A percentile compares a stretch with the other conserved stretches of the same genome.
Conservation (phyloP, 495 filamentous ascomycete genomes). For the Glonium stellatum region DNA sequence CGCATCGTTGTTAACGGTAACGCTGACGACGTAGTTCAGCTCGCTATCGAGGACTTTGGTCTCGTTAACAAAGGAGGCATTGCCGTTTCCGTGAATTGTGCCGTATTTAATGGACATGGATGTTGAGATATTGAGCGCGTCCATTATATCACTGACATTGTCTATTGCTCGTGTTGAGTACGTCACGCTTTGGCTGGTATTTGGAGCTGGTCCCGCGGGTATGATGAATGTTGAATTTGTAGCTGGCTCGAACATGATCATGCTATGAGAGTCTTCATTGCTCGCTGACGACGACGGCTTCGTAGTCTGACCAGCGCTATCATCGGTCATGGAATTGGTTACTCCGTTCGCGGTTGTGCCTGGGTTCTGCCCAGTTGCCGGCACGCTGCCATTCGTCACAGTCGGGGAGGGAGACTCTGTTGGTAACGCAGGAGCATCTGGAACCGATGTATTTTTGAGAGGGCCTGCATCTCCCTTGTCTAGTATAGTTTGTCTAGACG, state of each 20-base stretch:
- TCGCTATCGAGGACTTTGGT: slow-evolving; percentile 36
- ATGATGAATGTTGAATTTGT: slow-evolving; percentile 21
- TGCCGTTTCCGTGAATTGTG: slow-evolving; percentile 35
- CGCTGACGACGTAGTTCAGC: slow-evolving; percentile 36
- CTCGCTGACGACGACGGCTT: neutral
- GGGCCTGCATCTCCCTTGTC: neutral
- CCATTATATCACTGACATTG: slow-evolving; percentile 35
- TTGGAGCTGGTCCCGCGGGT: slow-evolving; percentile 13
- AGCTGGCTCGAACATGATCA: slow-evolving; percentile 9
- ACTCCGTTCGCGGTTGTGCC: neutral
- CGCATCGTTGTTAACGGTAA: slow-evolving; percentile 37
- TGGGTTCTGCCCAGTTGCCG: neutral
- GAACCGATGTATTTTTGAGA: neutral
- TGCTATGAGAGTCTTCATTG: neutral
- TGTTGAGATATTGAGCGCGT: slow-evolving; percentile 35
- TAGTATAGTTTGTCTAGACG: neutral
- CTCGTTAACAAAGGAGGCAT: slow-evolving; percentile 34
- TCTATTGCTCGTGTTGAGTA: slow-evolving; percentile 35
- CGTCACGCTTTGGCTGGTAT: slow-evolving; percentile 30
- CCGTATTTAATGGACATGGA: slow-evolving; percentile 35
- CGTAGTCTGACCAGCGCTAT: neutral
- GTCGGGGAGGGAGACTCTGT: neutral
- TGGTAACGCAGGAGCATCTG: neutral
- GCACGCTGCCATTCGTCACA: neutral
- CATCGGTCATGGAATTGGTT: neutral